Conservation (phyloP, 257 asterid species). For the Solanum corneliomulleri region DNA sequence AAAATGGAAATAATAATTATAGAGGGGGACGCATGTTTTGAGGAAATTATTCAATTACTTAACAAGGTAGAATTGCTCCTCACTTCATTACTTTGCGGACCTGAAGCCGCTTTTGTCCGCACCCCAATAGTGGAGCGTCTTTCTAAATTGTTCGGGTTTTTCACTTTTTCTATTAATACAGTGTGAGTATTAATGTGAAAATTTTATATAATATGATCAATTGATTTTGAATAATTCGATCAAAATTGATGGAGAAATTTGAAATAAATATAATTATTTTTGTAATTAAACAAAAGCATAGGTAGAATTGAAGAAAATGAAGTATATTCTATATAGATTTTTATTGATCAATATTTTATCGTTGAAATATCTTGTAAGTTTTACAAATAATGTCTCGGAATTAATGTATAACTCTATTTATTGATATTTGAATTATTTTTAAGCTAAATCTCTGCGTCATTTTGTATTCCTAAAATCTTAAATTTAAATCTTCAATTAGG, state of each 20-base stretch:
- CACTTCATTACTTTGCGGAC: neutral
- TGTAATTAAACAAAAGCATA: neutral
- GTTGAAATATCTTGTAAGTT: neutral
- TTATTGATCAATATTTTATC: neutral
- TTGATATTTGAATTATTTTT: neutral
- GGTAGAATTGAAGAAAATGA: neutral
- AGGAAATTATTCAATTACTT: neutral
- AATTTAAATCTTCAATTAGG: neutral
- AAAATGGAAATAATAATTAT: neutral
- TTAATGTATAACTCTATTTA: neutral
- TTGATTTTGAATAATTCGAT: too few relatives aligned
- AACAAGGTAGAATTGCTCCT: neutral
- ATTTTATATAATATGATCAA: too few relatives aligned
- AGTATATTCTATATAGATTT: neutral
- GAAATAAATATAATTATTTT: too few relatives aligned
- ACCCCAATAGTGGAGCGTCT: conserved; percentile 15
- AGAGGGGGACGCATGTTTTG: neutral
- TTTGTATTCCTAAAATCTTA: neutral
- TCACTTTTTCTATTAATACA: neutral
- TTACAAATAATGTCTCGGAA: neutral
- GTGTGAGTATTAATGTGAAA: too few relatives aligned
- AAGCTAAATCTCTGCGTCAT: rapidly evolving
- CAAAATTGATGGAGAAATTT: neutral
- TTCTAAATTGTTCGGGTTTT: neutral
- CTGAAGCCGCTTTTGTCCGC: conserved; percentile 1